Conservation (phyloP, 108 stramenopile genomes). For the Skeletonema grethae region DNA sequence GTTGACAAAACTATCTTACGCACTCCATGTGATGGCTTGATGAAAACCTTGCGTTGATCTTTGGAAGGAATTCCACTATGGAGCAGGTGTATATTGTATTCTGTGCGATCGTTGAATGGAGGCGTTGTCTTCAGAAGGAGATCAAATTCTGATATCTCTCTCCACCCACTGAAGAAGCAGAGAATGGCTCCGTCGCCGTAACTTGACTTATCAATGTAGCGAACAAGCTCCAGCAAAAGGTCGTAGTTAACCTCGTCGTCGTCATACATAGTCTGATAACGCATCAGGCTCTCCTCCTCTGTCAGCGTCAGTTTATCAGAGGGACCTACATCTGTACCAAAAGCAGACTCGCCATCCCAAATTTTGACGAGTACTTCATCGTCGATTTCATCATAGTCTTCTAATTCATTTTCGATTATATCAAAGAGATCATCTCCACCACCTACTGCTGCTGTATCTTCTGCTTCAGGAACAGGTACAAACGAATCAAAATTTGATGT, state of each 20-base stretch:
- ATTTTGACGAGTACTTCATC: conserved; percentile 33
- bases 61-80: conserved; percentile 83
- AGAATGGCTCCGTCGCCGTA: conserved; percentile 82
- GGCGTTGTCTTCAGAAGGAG: conserved; percentile 57
- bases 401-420: conserved; percentile 36
- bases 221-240: conserved; percentile 57
- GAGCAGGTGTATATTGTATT: conserved; percentile 71
- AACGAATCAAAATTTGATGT: conserved; percentile 26
- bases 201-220: conserved; percentile 60
- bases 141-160: conserved; percentile 83
- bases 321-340: conserved; percentile 23
- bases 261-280: conserved; percentile 69
- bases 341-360: conserved; percentile 73
- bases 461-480: conserved; percentile 6
- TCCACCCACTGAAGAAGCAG: conserved; percentile 92
- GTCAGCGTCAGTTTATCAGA: conserved; percentile 48
- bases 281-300: conserved; percentile 60
- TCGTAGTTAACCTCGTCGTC: conserved; percentile 70
- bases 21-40: conserved; percentile 60
- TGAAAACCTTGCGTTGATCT: conserved; percentile 75
- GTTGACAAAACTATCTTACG: conserved; percentile 69
- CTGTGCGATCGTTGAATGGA: conserved; percentile 59
- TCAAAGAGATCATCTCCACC: conserved; percentile 41
- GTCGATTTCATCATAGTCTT: conserved; percentile 52
- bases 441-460: conserved; percentile 32